Conservation (phyloP, 768 basidiomycete genomes). For the Porphyrellus cyaneotinctus region DNA sequence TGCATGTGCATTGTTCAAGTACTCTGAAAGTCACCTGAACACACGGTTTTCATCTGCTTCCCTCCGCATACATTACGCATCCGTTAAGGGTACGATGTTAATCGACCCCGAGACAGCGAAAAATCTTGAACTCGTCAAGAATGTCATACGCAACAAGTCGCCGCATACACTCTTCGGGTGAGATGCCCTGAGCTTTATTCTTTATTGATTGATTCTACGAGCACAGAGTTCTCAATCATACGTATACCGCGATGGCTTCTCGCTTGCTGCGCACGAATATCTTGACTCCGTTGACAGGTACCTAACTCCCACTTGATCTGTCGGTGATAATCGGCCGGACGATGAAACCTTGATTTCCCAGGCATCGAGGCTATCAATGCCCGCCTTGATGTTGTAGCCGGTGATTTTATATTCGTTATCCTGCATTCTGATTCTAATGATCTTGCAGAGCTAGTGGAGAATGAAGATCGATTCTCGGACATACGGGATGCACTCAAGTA, state of each 20-base stretch:
- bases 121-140: conserved; percentile 86
- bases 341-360: background rate
- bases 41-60: conserved; percentile 67
- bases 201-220: background rate
- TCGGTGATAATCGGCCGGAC: background rate
- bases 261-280: conserved; percentile 77
- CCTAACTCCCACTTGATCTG: background rate
- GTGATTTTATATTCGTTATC: conserved; percentile 30
- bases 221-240: conserved; percentile 67
- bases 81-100: conserved; percentile 91
- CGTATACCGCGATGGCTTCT: conserved; percentile 86
- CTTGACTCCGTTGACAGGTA: conserved; percentile 77
- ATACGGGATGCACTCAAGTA: conserved; percentile 65
- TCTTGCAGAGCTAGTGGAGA: conserved; percentile 63
- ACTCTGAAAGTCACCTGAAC: conserved; percentile 67
- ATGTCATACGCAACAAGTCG: conserved; percentile 62
- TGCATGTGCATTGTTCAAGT: conserved; percentile 81
- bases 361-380: conserved; percentile 60
- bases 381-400: conserved; percentile 84
- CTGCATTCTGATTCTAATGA: conserved; percentile 1
- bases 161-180: conserved; percentile 79
- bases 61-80: conserved; percentile 68
- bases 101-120: conserved; percentile 86
- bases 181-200: background rate
- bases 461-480: conserved; percentile 68